phyloP scores from a whole-genome alignment of 306 rosid species.

The Acmispon strigosus region DNA sequence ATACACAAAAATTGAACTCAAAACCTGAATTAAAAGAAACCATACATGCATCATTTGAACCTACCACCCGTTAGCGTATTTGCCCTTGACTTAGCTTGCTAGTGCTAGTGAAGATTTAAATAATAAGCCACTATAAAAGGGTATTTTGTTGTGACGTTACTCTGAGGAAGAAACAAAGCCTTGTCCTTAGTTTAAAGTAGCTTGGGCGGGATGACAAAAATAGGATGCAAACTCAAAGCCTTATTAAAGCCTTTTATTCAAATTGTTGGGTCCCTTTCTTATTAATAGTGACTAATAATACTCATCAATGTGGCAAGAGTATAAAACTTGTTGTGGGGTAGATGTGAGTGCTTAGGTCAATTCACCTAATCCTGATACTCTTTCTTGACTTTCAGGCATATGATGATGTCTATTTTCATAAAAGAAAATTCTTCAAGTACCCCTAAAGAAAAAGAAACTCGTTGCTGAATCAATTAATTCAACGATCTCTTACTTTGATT shows the following conservation, averaged over 20 bases:
- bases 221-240: slow-evolving; percentile 16
- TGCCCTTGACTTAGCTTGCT: slow-evolving; percentile 21
- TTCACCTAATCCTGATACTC: slow-evolving; percentile 32
- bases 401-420: background rate
- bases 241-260: slow-evolving; percentile 1
- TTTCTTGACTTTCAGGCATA: slow-evolving; percentile 27
- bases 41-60: no score
- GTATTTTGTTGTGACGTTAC: slow-evolving; percentile 20
- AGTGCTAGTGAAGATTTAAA: background rate
- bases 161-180: slow-evolving; percentile 9
- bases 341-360: slow-evolving; percentile 15
- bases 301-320: background rate
- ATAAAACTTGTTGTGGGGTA: background rate
- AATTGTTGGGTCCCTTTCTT: slow-evolving; percentile 16
- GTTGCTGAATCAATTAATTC: background rate
- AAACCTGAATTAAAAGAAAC: no score
- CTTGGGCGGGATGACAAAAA: slow-evolving; percentile 11
- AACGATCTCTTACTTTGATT: background rate
- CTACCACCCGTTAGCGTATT: background rate
- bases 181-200: slow-evolving; percentile 22
- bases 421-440: background rate
- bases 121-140: slow-evolving; percentile 5
- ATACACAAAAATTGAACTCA: no score
- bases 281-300: background rate
- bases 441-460: background rate